Percentiles rank a stretch among this genome's conserved stretches.
phyloP scores from a whole-genome alignment of 1,284 basidiomycete species.

The Takashimella tepidaria region DNA sequence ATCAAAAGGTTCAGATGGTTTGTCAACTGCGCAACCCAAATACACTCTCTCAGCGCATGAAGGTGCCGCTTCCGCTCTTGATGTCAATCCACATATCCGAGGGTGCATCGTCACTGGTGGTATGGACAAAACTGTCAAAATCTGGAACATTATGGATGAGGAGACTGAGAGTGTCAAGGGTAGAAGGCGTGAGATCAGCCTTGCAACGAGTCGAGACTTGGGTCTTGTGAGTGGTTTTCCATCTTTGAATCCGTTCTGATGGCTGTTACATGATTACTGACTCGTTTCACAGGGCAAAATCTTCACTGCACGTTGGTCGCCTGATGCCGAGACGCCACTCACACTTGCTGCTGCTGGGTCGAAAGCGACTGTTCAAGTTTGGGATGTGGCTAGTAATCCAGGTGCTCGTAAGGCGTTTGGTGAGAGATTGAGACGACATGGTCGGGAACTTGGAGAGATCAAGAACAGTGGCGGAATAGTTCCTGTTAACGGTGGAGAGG shows the following conservation, averaged over 20 bases:
- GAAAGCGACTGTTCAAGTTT: constrained; percentile 86
- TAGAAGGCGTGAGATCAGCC: constrained; percentile 68
- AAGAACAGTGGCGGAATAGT: constrained; percentile 60
- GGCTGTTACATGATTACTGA: too few species aligned
- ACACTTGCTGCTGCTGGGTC: constrained; percentile 92
- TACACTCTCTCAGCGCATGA: constrained; percentile 95
- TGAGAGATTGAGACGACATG: constrained; percentile 64
- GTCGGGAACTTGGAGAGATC: constrained; percentile 58
- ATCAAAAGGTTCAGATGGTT: constrained; percentile 40
- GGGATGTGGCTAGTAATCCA: constrained; percentile 78
- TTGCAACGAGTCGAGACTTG: constrained; percentile 86
- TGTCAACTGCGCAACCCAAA: constrained; percentile 50
- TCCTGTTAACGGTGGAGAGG: constrained; percentile 59
- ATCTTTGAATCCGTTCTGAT: too few species aligned
- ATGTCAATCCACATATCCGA: constrained; percentile 84
- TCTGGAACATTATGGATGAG: constrained; percentile 80
- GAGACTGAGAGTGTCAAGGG: constrained; percentile 55
- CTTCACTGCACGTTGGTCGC: constrained; percentile 84
- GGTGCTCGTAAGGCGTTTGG: constrained; percentile 75
- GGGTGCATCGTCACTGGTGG: constrained; percentile 91
- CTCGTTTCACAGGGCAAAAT: constrained; percentile 81
- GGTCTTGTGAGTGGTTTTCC: constrained; percentile 81
- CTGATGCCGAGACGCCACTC: constrained; percentile 74
- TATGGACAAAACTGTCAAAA: constrained; percentile 85
- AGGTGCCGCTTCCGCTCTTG: constrained; percentile 83